Percentiles rank a stretch among this genome's conserved stretches.
phyloP scores from a whole-genome alignment of 108 stramenopile species.

The Mediolabrus comicus region DNA sequence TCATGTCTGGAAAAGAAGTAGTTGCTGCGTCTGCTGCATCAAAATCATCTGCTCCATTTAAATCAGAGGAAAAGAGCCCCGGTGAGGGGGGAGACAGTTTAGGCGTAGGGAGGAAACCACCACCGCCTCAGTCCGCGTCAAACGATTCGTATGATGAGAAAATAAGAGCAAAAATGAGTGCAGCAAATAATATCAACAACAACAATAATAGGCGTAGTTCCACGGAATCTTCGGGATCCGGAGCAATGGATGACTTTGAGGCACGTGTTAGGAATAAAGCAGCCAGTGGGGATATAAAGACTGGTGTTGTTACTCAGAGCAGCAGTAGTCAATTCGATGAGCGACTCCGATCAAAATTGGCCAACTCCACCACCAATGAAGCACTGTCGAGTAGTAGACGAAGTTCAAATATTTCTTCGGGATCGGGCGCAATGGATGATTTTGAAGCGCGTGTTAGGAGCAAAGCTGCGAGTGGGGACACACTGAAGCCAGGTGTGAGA shows the following conservation, averaged over 20 bases:
- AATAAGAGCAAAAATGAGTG: background rate
- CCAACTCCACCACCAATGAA: background rate
- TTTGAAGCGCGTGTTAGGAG: background rate
- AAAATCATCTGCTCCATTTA: background rate
- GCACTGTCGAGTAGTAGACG: background rate
- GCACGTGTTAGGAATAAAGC: constrained; percentile 3
- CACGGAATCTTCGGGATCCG: background rate
- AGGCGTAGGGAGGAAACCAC: background rate
- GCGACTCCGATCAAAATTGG: no score
- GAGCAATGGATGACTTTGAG: background rate
- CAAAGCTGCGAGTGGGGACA: background rate
- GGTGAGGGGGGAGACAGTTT: background rate
- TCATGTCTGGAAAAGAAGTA: constrained; percentile 4
- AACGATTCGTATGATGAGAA: background rate
- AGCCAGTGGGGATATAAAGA: no score
- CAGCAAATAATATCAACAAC: background rate
- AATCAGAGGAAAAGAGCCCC: background rate
- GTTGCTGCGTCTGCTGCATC: background rate
- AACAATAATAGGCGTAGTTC: background rate
- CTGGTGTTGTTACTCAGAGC: no score
- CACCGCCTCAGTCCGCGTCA: background rate
- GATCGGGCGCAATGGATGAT: background rate
- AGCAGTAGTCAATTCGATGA: no score
- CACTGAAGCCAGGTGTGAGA: no score
- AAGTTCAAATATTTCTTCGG: background rate